Percentiles rank a stretch among this genome's conserved stretches.
These are phyloP conservation scores for Dictyostelium brefeldianum DNA, from an alignment of 78 protist species.

Conservation along the genomic window DNA sequence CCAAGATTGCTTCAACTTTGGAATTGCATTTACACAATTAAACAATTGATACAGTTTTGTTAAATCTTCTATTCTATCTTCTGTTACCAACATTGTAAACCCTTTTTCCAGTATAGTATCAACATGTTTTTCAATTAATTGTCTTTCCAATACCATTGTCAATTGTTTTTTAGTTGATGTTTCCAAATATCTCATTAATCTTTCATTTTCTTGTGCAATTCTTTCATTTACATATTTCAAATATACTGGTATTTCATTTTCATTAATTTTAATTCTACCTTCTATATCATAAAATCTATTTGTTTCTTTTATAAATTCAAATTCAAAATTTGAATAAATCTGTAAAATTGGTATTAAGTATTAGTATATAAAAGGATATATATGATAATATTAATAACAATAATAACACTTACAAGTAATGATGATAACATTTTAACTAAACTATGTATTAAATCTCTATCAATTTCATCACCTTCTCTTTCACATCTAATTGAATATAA, in stretches of 20 bases:
- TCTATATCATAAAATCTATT: constrained; percentile 79
- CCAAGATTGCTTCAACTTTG: constrained; percentile 35
- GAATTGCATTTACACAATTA: constrained; percentile 35
- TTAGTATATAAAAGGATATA: no score
- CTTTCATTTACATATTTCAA: constrained; percentile 84
- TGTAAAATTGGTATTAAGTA: constrained; percentile 14
- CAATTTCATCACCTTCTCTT: constrained; percentile 86
- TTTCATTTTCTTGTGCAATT: constrained; percentile 79
- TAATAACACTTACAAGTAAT: constrained; percentile 27
- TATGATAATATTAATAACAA: background rate
- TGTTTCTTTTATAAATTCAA: constrained; percentile 77
- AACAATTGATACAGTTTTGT: constrained; percentile 29
- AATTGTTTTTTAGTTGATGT: constrained; percentile 49
- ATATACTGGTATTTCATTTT: constrained; percentile 73
- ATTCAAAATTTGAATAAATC: constrained; percentile 67
- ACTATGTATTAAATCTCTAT: constrained; percentile 55
- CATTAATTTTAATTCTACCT: background rate
- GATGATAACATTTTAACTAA: constrained; percentile 85
- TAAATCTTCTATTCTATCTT: constrained; percentile 66
- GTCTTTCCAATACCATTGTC: constrained; percentile 31
- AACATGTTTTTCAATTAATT: constrained; percentile 81
- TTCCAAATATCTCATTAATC: constrained; percentile 80
- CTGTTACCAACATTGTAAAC: constrained; percentile 37
- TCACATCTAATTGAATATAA: constrained; percentile 82
- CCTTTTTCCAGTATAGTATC: constrained; percentile 72